Evolutionary conservation across 805 yeast genomes (phyloP).

Genomic region (Blastobotrys muscicola): DNA sequence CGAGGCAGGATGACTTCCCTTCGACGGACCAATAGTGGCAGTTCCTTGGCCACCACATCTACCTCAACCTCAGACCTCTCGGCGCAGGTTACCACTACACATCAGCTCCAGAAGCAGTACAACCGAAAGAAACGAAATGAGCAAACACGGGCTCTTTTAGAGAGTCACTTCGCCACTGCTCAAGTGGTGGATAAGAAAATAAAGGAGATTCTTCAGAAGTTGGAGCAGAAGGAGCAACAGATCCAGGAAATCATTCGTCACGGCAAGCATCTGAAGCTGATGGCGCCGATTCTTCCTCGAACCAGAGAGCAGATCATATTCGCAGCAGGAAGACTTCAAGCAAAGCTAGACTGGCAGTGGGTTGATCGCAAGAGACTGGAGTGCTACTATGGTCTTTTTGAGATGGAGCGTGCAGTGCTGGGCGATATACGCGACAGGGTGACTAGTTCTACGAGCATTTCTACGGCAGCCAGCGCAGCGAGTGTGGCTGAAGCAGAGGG

Average conservation of each 20-base stretch:
- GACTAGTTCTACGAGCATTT: background rate
- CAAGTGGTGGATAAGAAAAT: conserved; percentile 23
- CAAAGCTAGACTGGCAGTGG: conserved; percentile 49
- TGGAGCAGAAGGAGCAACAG: conserved; percentile 25
- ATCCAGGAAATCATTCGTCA: conserved; percentile 31
- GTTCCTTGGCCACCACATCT: conserved; percentile 1
- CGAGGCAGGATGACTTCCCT: background rate
- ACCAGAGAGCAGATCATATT: conserved; percentile 41
- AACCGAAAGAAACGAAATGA: too few species aligned
- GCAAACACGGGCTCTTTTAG: background rate
- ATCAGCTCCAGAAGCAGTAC: too few species aligned
- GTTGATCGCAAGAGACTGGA: conserved; percentile 40
- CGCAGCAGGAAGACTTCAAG: conserved; percentile 39
- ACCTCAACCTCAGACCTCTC: too few species aligned
- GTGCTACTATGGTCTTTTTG: conserved; percentile 33
- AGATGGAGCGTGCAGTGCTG: conserved; percentile 21
- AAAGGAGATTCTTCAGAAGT: conserved; percentile 27
- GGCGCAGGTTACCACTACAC: too few species aligned
- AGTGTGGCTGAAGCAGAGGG: background rate
- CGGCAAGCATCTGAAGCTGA: conserved; percentile 32
- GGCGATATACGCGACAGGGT: conserved; percentile 8
- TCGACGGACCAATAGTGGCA: conserved; percentile 1
- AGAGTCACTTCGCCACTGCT: background rate
- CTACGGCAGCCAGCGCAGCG: background rate
- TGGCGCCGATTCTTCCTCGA: conserved; percentile 47